Evolutionary conservation across 2,329 filamentous ascomycete genomes (phyloP).

Genomic region (Rachicladosporium sp.): DNA sequence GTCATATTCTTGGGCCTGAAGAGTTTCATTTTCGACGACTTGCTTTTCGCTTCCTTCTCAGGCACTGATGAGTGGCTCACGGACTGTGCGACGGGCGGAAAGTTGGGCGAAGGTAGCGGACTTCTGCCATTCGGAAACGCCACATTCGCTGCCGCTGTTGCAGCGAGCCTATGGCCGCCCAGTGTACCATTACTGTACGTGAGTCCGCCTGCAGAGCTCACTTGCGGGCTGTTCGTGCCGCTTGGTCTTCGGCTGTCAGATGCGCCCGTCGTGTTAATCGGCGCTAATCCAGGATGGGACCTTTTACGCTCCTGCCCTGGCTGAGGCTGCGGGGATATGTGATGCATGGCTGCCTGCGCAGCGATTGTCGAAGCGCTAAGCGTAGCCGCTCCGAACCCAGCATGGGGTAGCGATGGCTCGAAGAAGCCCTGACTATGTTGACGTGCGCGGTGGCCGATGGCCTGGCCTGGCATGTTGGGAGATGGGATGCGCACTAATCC

Average conservation of each 20-base stretch:
- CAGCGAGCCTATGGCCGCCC: constrained; percentile 50
- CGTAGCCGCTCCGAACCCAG: constrained; percentile 21
- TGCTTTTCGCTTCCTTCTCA: constrained; percentile 50
- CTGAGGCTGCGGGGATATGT: constrained; percentile 17
- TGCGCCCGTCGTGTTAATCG: constrained; percentile 23
- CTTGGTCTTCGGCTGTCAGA: constrained; percentile 14
- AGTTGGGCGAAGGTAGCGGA: constrained; percentile 30
- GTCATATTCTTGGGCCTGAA: constrained; percentile 68
- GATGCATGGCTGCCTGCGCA: constrained; percentile 62
- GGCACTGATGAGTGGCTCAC: constrained; percentile 9
- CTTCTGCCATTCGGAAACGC: constrained; percentile 53
- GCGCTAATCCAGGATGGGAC: constrained; percentile 61
- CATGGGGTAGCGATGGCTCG: constrained; percentile 53
- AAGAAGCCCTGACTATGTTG: constrained; percentile 67
- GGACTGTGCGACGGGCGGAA: constrained; percentile 10
- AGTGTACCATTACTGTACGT: constrained; percentile 49
- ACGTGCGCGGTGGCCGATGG: constrained; percentile 45
- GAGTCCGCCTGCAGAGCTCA: constrained; percentile 12
- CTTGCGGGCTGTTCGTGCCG: constrained; percentile 18
- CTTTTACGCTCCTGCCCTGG: constrained; percentile 43
- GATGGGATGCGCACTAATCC: constrained; percentile 17
- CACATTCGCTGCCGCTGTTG: constrained; percentile 59
- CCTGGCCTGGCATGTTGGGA: constrained; percentile 16
- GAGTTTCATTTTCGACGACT: constrained; percentile 68
- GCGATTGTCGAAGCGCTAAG: constrained; percentile 64